Evolutionary conservation across 441 rosid species (phyloP).

Genomic region (Erysimum cheiri): DNA sequence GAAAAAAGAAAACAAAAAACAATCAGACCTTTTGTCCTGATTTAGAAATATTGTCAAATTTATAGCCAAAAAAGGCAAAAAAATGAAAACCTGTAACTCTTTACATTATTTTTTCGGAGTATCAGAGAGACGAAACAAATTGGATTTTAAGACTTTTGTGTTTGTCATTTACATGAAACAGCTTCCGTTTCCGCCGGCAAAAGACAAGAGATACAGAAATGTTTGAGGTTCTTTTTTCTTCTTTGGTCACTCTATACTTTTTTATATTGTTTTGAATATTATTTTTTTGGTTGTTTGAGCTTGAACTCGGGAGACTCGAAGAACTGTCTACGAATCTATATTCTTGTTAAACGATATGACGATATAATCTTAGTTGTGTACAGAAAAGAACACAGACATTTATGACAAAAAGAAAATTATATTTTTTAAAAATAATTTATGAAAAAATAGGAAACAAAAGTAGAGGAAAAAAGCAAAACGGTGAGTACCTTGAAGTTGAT

Average conservation of each 20-base stretch:
- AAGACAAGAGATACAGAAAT: conserved; percentile 21
- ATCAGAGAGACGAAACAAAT: conserved; percentile 16
- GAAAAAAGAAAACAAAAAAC: neutral
- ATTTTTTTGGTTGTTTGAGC: conserved; percentile 18
- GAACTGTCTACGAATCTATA: conserved; percentile 24
- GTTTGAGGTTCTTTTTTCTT: neutral
- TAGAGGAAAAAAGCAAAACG: conserved; percentile 12
- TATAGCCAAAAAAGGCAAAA: conserved; percentile 25
- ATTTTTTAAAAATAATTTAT: neutral
- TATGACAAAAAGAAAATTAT: neutral
- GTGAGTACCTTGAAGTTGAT: neutral
- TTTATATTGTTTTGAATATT: conserved; percentile 16
- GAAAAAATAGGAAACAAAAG: neutral
- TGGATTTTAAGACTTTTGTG: conserved; percentile 24
- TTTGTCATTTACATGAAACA: conserved; percentile 32
- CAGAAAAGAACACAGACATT: conserved; percentile 28
- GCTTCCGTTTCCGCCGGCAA: conserved; percentile 23
- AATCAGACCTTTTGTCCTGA: neutral
- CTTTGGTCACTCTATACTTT: conserved; percentile 15
- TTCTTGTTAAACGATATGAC: neutral
- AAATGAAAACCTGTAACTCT: neutral
- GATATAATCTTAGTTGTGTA: conserved; percentile 14
- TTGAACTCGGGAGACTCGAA: conserved; percentile 9
- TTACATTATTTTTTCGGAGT: conserved; percentile 18
- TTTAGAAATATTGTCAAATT: conserved; percentile 33